Conservation (phyloP, 768 basidiomycete species). For the Hebeloma cylindrosporum region DNA sequence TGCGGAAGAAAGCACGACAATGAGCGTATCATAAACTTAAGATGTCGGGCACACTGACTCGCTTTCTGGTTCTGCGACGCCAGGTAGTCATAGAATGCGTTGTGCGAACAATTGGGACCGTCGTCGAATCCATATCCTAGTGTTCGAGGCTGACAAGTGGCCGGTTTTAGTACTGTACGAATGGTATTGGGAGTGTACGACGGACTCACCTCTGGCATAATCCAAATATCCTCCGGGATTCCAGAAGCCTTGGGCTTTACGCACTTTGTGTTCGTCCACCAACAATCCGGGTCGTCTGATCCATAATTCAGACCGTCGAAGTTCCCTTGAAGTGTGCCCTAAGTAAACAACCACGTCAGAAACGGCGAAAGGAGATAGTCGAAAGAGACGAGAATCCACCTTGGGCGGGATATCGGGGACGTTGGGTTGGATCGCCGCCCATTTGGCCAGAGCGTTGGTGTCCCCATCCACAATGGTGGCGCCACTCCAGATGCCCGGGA, state of each 20-base stretch:
- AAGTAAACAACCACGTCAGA: conserved; percentile 1
- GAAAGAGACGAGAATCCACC: conserved; percentile 18
- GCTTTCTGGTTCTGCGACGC: conserved; percentile 56
- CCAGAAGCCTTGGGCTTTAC: conserved; percentile 45
- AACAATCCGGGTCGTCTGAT: conserved; percentile 50
- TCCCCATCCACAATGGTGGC: conserved; percentile 46
- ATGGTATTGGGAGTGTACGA: neutral
- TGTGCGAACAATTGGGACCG: conserved; percentile 65
- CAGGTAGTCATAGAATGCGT: conserved; percentile 59
- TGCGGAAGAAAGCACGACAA: conserved; percentile 19
- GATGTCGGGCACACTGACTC: conserved; percentile 37
- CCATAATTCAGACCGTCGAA: conserved; percentile 36
- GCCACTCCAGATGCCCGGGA: conserved; percentile 46
- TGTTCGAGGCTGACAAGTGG: conserved; percentile 42
- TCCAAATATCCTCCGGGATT: conserved; percentile 42
- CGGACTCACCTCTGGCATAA: conserved; percentile 46
- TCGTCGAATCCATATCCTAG: conserved; percentile 65
- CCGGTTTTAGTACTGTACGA: neutral
- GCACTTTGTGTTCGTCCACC: conserved; percentile 49
- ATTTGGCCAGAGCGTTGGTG: conserved; percentile 41
- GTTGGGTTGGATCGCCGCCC: conserved; percentile 38
- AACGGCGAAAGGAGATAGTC: neutral
- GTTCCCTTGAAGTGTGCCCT: conserved; percentile 28
- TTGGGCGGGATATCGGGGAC: conserved; percentile 52
- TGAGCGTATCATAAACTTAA: neutral